Conservation (phyloP, 371 early-diverging fungal genomes). For the Mortierella polycephala region DNA sequence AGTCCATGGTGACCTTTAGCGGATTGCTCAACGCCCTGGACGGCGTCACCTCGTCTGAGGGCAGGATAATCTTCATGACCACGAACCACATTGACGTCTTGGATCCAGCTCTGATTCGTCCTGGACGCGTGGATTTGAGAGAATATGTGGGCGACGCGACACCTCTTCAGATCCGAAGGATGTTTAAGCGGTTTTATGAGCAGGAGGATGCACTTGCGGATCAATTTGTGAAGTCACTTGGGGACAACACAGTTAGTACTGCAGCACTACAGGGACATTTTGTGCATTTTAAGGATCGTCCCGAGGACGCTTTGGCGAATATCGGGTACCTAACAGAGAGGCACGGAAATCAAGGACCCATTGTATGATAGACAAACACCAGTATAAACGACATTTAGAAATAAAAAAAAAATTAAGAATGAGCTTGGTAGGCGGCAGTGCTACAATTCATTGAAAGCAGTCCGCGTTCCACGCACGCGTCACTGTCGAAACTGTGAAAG, state of each 20-base stretch:
- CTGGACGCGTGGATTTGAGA: constrained; percentile 98
- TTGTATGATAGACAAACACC: no score
- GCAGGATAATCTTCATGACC: constrained; percentile 98
- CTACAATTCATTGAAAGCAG: no score
- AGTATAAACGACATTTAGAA: no score
- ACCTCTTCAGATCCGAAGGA: constrained; percentile 75
- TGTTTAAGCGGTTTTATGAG: constrained; percentile 94
- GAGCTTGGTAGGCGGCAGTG: no score
- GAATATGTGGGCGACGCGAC: constrained; percentile 91
- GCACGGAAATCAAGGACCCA: no score
- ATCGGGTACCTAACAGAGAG: constrained; percentile 39
- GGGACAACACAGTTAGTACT: constrained; percentile 72
- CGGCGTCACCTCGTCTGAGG: constrained; percentile 98
- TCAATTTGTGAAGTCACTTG: constrained; percentile 71
- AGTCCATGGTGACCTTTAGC: constrained; percentile 97
- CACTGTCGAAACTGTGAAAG: no score
- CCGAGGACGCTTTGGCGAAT: constrained; percentile 73
- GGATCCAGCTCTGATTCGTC: constrained; percentile 98
- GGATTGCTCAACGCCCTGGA: constrained; percentile 99
- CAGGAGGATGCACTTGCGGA: constrained; percentile 69
- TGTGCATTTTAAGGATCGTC: constrained; percentile 85
- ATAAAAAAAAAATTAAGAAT: no score
- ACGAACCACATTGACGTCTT: constrained; percentile 98
- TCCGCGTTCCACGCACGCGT: no score
- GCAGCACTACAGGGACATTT: constrained; percentile 97